Evolutionary conservation across 1,284 basidiomycete species (phyloP).

Genomic region (Cutaneotrichosporon sp.): DNA sequence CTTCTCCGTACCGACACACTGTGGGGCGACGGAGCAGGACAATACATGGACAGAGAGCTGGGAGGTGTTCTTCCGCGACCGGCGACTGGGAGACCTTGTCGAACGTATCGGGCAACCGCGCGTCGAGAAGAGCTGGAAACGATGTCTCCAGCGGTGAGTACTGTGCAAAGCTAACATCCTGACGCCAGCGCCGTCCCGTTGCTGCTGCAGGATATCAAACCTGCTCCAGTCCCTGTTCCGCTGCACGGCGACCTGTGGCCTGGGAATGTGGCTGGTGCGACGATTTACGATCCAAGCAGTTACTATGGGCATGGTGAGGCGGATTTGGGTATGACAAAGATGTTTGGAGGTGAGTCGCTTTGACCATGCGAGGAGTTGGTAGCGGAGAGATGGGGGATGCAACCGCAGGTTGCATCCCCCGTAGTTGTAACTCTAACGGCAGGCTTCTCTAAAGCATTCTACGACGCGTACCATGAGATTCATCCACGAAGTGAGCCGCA

Average conservation of each 20-base stretch:
- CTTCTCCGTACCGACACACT: constrained; percentile 71
- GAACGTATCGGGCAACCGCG: constrained; percentile 50
- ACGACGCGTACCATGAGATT: constrained; percentile 64
- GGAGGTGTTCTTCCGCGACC: constrained; percentile 61
- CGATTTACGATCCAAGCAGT: constrained; percentile 76
- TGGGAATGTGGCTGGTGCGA: constrained; percentile 53
- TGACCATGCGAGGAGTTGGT: no score
- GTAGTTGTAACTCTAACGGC: no score
- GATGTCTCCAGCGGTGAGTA: constrained; percentile 60
- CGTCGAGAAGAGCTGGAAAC: constrained; percentile 57
- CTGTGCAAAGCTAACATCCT: no score
- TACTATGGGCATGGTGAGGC: constrained; percentile 83
- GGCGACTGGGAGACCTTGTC: constrained; percentile 57
- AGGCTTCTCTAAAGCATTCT: constrained; percentile 66
- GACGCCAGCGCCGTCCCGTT: constrained; percentile 66
- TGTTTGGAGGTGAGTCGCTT: constrained; percentile 61
- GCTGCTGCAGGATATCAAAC: constrained; percentile 58
- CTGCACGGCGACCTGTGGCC: constrained; percentile 81
- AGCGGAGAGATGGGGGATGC: no score
- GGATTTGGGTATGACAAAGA: constrained; percentile 74
- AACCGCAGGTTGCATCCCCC: no score
- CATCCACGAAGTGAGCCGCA: constrained; percentile 67
- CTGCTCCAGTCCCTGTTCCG: constrained; percentile 63
- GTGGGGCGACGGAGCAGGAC: constrained; percentile 67
- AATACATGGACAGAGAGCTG: constrained; percentile 74